Evolutionary conservation across 1,284 basidiomycete genomes (phyloP), one percentile per base, ranked within the genome.

Genomic region (Pterulicium gracile): DNA sequence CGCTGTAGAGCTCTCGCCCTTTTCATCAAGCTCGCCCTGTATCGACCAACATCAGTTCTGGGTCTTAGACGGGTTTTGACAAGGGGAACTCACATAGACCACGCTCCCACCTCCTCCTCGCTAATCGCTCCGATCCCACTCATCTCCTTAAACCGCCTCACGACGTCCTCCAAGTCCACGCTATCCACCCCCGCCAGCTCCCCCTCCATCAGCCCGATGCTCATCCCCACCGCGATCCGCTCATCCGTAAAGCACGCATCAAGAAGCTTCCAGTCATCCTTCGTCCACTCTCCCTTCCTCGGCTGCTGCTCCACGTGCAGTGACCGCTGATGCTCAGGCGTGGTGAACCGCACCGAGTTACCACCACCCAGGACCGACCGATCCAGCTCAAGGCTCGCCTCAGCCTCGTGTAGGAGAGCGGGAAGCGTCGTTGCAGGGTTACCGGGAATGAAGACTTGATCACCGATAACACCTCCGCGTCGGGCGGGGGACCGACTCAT

Each of bases 181-280:
- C 64, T 59, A 43, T 76, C 73, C 2, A 72, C 72, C 42, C 69
- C 61, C 1, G 67, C 75, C 41, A 82, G 52, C 5, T 56, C 54
- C 17, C 64, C 61, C 4, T 46, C 41, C n/a, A 49, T 55, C 0
- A 62, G 51, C 19, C 62, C 62, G 17, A 56, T 47, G 4, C 56
- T 52, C 21, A 58, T 59, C 1, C 66, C 74, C 22, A 73, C 53
- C 3, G 68, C 65, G 19, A 81, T 59, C 15, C 81, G 66, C 59
- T 82, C 79, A 47, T 84, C 79, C 4, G 79, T 79, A 52, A 88
- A 80, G 57, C 86, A 90, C 20, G 73, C 74, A 58, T 88, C 83
- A 23, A 90, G 68, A 32, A 70, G 59, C 58, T 81, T 85, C 80
- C 81, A 88, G 48, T 82, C 78, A 21, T 77, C 73, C 58, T 83